Percentiles rank a stretch among this genome's conserved stretches.
phyloP scores from a whole-genome alignment of 164 flowering plant genomes.

The Umbellularia californica region DNA sequence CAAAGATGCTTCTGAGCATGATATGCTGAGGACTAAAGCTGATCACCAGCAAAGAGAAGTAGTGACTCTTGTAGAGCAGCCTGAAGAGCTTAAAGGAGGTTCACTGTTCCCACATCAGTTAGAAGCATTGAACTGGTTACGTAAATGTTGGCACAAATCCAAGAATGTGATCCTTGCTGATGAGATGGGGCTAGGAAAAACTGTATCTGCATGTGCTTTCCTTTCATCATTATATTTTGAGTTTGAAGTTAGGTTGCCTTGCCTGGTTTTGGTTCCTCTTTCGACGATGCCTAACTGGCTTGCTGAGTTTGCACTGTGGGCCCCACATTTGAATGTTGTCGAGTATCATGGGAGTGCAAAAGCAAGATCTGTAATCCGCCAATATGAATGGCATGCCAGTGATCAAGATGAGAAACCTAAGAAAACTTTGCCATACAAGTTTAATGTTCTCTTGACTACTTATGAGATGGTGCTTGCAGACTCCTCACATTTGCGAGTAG shows the following conservation, averaged over 20 bases:
- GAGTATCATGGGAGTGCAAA: conserved; percentile 98
- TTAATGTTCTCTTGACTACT: conserved; percentile 90
- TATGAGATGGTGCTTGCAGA: conserved; percentile 98
- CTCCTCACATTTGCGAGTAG: conserved; percentile 72
- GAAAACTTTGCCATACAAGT: conserved; percentile 49
- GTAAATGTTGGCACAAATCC: conserved; percentile 84
- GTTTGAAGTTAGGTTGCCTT: conserved; percentile 73
- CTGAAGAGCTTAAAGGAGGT: conserved; percentile 85
- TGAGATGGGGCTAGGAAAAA: conserved; percentile 99
- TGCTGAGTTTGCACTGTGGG: conserved; percentile 88
- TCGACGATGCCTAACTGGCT: conserved; percentile 99
- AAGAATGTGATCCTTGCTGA: conserved; percentile 98
- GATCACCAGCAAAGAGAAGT: conserved; percentile 44
- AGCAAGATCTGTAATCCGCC: conserved; percentile 85
- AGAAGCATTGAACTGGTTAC: conserved; percentile 98
- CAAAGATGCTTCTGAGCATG: conserved; percentile 42
- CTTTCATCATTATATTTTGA: conserved; percentile 77
- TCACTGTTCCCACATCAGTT: conserved; percentile 91
- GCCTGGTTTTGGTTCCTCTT: conserved; percentile 93
- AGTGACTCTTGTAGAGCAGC: conserved; percentile 73
- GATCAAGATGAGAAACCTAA: conserved; percentile 33
- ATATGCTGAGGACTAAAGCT: conserved; percentile 22
- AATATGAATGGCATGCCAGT: conserved; percentile 92
- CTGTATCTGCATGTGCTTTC: conserved; percentile 95
- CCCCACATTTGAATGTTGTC: conserved; percentile 88